Percentiles rank a stretch among this genome's conserved stretches.
Evolutionary conservation across 345 rosid species (phyloP).

Genomic region (Chamaenerion angustifolium): DNA sequence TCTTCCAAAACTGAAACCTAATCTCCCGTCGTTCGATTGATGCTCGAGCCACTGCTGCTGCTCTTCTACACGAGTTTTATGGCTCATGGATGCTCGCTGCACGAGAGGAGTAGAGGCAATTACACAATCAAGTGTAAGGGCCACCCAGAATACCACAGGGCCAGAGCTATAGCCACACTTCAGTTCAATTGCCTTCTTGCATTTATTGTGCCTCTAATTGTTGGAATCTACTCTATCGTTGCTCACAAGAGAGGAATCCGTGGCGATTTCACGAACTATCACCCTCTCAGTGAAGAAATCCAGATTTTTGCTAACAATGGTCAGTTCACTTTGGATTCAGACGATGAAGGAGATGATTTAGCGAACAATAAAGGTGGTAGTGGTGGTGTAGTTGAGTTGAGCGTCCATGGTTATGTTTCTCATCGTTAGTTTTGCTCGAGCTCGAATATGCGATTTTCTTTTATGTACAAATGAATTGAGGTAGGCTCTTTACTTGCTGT

Average conservation of each 20-base stretch:
- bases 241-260: constrained; percentile 29
- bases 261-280: constrained; percentile 28
- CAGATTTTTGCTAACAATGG: constrained; percentile 27
- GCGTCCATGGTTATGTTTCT: constrained; percentile 38
- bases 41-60: no score
- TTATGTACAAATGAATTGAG: constrained; percentile 13
- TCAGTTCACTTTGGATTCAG: constrained; percentile 63
- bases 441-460: background rate
- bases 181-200: constrained; percentile 90
- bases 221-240: constrained; percentile 30
- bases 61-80: constrained; percentile 53
- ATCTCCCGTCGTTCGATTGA: no score
- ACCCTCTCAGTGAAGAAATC: constrained; percentile 57
- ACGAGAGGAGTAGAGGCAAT: constrained; percentile 60
- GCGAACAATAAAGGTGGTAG: constrained; percentile 10
- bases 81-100: constrained; percentile 53
- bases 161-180: constrained; percentile 75
- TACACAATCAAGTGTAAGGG: constrained; percentile 66
- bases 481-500: constrained; percentile 6
- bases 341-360: constrained; percentile 37
- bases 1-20: no score
- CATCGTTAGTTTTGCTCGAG: constrained; percentile 11
- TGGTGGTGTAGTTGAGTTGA: constrained; percentile 20
- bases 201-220: constrained; percentile 37
- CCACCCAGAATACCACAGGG: constrained; percentile 70